Conservation (phyloP, 192 early-diverging fungal species). For the Coemansia interrupta region DNA sequence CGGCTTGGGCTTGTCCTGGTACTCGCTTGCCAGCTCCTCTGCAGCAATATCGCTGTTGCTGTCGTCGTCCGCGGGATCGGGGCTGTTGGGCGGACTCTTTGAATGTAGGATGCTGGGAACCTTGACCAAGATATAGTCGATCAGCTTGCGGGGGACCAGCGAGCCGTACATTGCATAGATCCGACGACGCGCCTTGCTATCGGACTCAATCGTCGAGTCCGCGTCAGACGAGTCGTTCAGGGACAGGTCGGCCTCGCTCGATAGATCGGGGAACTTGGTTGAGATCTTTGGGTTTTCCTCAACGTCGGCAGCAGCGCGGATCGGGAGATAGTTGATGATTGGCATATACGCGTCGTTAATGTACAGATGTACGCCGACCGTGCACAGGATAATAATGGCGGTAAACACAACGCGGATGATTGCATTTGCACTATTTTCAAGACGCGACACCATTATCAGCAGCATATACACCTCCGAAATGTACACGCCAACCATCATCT, state of each 20-base stretch:
- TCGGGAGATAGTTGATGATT: constrained; percentile 57
- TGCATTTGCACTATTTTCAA: constrained; percentile 48
- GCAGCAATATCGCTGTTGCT: background rate
- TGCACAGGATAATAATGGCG: constrained; percentile 53
- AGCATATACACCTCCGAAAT: constrained; percentile 75
- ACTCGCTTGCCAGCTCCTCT: constrained; percentile 8
- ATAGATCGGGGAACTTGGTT: constrained; percentile 31
- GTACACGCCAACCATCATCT: constrained; percentile 70
- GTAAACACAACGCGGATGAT: constrained; percentile 54
- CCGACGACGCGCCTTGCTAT: constrained; percentile 19
- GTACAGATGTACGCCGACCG: constrained; percentile 55
- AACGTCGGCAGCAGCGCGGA: constrained; percentile 44
- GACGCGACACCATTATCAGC: constrained; percentile 64
- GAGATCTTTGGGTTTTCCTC: constrained; percentile 40
- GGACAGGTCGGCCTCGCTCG: constrained; percentile 15
- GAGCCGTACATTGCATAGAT: constrained; percentile 43
- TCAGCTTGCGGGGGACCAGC: constrained; percentile 30
- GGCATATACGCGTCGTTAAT: constrained; percentile 62
- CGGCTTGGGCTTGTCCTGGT: background rate
- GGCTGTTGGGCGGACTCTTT: background rate
- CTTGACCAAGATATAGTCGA: constrained; percentile 41
- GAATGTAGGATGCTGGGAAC: constrained; percentile 34
- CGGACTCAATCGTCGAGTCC: constrained; percentile 14
- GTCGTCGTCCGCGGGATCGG: background rate
- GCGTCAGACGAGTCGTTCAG: constrained; percentile 9